These are phyloP conservation scores for Colletotrichum spinosum DNA, from an alignment of 2,329 filamentous ascomycete genomes.

Conservation along the genomic window DNA sequence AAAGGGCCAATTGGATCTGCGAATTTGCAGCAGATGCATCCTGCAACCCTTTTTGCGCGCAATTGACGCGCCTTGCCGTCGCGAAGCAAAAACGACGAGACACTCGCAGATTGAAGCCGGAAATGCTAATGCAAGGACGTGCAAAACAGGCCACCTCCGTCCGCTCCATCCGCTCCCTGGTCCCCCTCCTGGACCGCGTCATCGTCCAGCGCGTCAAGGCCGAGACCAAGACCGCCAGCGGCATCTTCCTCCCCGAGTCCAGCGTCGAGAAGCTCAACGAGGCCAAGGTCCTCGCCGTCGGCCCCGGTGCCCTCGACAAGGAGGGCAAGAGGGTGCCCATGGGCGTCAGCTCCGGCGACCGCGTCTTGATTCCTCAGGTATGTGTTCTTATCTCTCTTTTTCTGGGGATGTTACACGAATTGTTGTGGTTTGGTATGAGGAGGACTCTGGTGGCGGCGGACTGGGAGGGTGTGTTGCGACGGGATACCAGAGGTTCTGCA, in stretches of 20 bases:
- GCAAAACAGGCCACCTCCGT: conserved; percentile 73
- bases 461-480: too few species aligned
- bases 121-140: neutral
- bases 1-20: neutral
- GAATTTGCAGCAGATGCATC: too few species aligned
- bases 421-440: neutral
- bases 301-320: conserved; percentile 87
- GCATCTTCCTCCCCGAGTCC: conserved; percentile 97
- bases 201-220: conserved; percentile 98
- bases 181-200: conserved; percentile 96
- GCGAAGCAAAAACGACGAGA: neutral
- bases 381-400: conserved; percentile 45
- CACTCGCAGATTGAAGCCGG: neutral
- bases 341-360: conserved; percentile 86
- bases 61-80: too few species aligned
- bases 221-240: conserved; percentile 93
- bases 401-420: conserved; percentile 13
- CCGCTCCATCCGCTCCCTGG: conserved; percentile 95
- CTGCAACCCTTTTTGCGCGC: too few species aligned
- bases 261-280: conserved; percentile 99
- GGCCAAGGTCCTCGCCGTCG: conserved; percentile 94
- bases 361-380: conserved; percentile 95
- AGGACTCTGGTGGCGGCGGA: neutral
- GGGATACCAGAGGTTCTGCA: too few species aligned
- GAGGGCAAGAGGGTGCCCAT: conserved; percentile 89